Evolutionary conservation across 805 yeast genomes (phyloP).

Genomic region (Saccharomycopsis sp.): DNA sequence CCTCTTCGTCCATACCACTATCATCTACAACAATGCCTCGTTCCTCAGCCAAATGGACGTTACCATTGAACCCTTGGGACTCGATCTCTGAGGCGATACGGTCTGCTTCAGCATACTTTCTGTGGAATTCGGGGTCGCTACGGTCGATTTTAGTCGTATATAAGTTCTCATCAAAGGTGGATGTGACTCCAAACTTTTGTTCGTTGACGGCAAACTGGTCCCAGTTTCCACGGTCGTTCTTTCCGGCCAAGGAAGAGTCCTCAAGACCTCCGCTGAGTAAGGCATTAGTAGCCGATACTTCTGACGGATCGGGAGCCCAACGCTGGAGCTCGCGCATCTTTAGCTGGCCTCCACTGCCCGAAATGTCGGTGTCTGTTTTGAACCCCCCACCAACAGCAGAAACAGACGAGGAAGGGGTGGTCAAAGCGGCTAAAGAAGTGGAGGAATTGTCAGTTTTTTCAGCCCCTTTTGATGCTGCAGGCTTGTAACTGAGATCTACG

Average conservation of each 20-base stretch:
- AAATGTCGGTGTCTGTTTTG: constrained; percentile 82
- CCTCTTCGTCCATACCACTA: constrained; percentile 89
- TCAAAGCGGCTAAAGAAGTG: neutral
- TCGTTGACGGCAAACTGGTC: constrained; percentile 94
- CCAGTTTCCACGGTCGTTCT: constrained; percentile 48
- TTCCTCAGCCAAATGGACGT: constrained; percentile 85
- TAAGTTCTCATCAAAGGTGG: constrained; percentile 67
- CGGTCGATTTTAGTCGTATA: constrained; percentile 68
- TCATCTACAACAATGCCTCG: constrained; percentile 75
- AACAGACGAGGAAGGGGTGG: constrained; percentile 20
- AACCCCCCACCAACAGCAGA: constrained; percentile 33
- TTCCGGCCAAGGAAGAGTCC: constrained; percentile 23
- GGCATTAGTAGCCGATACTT: constrained; percentile 17
- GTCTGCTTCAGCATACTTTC: constrained; percentile 64
- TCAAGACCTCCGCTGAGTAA: constrained; percentile 29
- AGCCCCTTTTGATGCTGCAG: constrained; percentile 14
- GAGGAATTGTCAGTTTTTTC: constrained; percentile 14
- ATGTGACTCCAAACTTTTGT: constrained; percentile 78
- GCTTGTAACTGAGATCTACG: constrained; percentile 31
- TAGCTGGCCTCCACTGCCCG: constrained; percentile 37
- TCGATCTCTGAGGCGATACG: constrained; percentile 80
- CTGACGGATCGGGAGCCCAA: constrained; percentile 72
- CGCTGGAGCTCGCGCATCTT: constrained; percentile 69
- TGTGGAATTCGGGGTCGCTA: constrained; percentile 64
- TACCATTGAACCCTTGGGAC: constrained; percentile 53